Evolutionary conservation across 345 rosid species (phyloP).

Genomic region (Salix udensis): DNA sequence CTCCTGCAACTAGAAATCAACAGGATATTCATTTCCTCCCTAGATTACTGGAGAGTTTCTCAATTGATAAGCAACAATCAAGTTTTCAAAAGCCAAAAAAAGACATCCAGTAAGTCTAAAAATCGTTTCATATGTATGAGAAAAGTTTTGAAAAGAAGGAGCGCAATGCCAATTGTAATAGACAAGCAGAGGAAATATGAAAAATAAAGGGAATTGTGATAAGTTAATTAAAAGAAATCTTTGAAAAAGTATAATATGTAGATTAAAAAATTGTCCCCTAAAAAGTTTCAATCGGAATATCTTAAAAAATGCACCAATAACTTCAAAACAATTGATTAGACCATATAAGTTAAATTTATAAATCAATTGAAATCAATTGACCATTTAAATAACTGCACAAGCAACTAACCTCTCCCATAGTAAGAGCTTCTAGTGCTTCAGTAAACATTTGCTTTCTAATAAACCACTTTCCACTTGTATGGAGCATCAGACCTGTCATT

Average conservation of each 20-base stretch:
- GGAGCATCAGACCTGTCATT: conserved; percentile 94
- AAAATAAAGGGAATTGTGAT: neutral
- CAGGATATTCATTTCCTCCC: conserved; percentile 4
- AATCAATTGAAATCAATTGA: neutral
- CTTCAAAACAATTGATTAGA: neutral
- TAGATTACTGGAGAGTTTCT: neutral
- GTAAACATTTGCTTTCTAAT: conserved; percentile 24
- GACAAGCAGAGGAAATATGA: neutral
- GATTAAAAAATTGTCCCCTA: neutral
- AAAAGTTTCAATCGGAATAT: neutral
- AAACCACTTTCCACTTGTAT: conserved; percentile 65
- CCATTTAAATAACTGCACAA: neutral
- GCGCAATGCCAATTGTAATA: neutral
- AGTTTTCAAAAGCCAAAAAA: neutral
- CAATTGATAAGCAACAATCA: neutral
- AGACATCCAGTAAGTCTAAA: neutral
- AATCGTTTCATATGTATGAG: neutral
- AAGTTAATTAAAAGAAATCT: neutral
- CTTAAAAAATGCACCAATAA: neutral
- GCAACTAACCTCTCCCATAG: conserved; percentile 81
- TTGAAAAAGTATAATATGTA: neutral
- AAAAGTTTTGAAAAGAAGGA: neutral
- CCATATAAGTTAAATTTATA: neutral
- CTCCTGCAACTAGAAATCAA: conserved; percentile 47
- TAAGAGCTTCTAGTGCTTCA: conserved; percentile 52